These are phyloP conservation scores for Petunia axillaris DNA, from an alignment of 257 asterid genomes.

Conservation along the genomic window DNA sequence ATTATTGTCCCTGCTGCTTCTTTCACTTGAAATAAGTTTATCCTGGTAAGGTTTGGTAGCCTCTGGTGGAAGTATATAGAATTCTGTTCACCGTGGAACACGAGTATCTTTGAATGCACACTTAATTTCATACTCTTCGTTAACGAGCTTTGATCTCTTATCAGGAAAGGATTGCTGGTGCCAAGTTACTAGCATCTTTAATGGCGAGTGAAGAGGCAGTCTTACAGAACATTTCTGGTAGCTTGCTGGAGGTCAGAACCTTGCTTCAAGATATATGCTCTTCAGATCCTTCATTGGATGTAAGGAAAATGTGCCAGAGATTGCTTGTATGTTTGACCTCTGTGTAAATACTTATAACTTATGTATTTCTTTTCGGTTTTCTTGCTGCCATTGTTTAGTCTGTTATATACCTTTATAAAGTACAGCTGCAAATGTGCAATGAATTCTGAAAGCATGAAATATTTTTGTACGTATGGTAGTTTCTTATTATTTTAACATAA, in stretches of 20 bases:
- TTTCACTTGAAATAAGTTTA: not conserved
- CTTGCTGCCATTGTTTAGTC: not conserved
- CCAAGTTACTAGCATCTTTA: constrained; percentile 65
- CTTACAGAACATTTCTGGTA: constrained; percentile 52
- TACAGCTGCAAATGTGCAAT: not conserved
- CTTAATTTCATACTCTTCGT: constrained; percentile 1
- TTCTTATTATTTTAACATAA: not conserved
- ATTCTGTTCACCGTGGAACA: too few species aligned
- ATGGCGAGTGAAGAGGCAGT: constrained; percentile 84
- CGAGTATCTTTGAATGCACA: too few species aligned
- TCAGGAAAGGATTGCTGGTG: constrained; percentile 79
- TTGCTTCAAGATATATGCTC: constrained; percentile 54
- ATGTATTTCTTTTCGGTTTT: not conserved
- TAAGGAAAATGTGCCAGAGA: constrained; percentile 62
- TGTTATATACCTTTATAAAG: not conserved
- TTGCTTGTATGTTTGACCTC: constrained; percentile 66
- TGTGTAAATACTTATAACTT: constrained; percentile 21
- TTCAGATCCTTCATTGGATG: constrained; percentile 60
- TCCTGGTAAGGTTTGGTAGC: not conserved
- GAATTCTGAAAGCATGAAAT: not conserved
- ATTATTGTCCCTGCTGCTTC: constrained; percentile 13
- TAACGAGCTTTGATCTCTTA: not conserved
- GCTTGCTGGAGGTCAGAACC: constrained; percentile 59
- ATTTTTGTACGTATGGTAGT: not conserved
- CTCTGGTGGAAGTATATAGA: not conserved